Evolutionary conservation across 2,329 filamentous ascomycete species (phyloP).

Genomic region (Verticillium isaacii): DNA sequence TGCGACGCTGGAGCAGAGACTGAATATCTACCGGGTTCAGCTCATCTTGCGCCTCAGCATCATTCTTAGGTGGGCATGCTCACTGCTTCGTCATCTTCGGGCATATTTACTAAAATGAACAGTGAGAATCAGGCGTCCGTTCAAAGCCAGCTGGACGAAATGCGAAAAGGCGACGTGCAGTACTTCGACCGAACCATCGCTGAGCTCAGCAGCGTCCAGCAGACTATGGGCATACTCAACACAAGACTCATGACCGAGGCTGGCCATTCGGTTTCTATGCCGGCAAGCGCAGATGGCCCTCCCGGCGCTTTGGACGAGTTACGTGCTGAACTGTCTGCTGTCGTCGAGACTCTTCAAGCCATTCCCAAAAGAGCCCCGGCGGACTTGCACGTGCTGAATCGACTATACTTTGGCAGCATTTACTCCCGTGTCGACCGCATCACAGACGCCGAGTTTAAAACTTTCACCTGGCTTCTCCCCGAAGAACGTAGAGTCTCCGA

Average conservation of each 20-base stretch:
- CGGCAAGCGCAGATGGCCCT: neutral
- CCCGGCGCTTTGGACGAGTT: neutral
- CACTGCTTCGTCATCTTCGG: neutral
- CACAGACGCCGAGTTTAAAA: neutral
- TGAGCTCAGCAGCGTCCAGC: neutral
- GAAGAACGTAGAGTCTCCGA: neutral
- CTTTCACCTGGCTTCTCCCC: neutral
- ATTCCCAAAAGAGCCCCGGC: neutral
- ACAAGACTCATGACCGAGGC: neutral
- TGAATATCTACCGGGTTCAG: conserved; percentile 2
- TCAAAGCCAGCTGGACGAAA: neutral
- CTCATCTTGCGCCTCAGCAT: neutral
- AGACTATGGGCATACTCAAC: neutral
- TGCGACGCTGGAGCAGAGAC: neutral
- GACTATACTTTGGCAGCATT: neutral
- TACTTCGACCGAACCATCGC: neutral
- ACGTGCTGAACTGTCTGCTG: neutral
- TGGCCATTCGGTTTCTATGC: neutral
- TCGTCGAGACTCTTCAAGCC: neutral
- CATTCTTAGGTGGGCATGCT: neutral
- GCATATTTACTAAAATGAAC: neutral
- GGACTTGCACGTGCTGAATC: neutral
- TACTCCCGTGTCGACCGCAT: neutral
- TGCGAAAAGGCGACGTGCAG: neutral
- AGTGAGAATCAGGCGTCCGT: conserved; percentile 1